These are phyloP conservation scores for Barnettozyma californica DNA, from an alignment of 805 yeast species.

Conservation along the genomic window DNA sequence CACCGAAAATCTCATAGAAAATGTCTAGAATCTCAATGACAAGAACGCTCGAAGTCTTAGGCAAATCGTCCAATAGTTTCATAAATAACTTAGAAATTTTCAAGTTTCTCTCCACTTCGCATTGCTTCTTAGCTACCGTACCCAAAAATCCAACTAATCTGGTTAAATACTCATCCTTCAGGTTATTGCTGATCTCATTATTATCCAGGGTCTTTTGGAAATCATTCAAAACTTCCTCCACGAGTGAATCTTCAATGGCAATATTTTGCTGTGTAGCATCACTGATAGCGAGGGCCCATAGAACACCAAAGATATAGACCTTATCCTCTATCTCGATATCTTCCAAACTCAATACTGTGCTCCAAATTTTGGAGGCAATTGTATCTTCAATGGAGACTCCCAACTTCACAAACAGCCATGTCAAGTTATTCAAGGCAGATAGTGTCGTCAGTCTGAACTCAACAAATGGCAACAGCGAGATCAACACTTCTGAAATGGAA, in stretches of 20 bases:
- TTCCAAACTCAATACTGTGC: conserved; percentile 13
- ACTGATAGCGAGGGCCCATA: conserved; percentile 39
- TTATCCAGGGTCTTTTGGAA: conserved; percentile 14
- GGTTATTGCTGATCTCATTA: conserved; percentile 20
- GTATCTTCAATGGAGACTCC: conserved; percentile 11
- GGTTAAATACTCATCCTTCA: conserved; percentile 34
- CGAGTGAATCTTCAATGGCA: conserved; percentile 25
- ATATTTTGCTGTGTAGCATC: conserved; percentile 13
- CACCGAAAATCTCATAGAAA: conserved; percentile 77
- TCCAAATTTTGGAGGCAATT: conserved; percentile 8
- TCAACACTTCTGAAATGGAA: conserved; percentile 32
- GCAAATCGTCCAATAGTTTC: conserved; percentile 24
- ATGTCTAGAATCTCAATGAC: conserved; percentile 58
- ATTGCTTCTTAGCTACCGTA: conserved; percentile 41
- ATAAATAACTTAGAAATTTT: conserved; percentile 42
- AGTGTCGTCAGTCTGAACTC: conserved; percentile 51
- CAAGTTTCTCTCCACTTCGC: conserved; percentile 39
- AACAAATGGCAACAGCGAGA: conserved; percentile 36
- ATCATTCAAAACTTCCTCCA: conserved; percentile 19
- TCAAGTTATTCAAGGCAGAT: conserved; percentile 64
- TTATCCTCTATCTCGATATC: conserved; percentile 27
- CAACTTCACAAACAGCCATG: conserved; percentile 43
- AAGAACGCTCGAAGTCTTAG: conserved; percentile 32
- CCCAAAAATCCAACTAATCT: conserved; percentile 50
- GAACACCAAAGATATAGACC: conserved; percentile 34